phyloP scores from a whole-genome alignment of 2,329 filamentous ascomycete species.

The Pseudogymnoascus sp. region DNA sequence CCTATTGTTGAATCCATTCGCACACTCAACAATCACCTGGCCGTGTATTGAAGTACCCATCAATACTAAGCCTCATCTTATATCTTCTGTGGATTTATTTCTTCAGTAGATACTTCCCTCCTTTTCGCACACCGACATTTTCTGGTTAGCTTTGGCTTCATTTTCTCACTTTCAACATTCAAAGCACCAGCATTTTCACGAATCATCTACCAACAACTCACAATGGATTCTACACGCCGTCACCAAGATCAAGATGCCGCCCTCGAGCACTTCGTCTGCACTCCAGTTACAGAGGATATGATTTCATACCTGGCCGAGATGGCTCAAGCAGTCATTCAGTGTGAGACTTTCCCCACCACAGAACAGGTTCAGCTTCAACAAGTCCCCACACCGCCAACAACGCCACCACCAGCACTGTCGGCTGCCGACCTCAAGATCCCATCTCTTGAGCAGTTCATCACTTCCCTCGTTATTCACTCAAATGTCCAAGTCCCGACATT shows the following conservation, averaged over 20 bases:
- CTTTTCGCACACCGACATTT: background rate
- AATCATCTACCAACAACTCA: background rate
- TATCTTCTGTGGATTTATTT: constrained; percentile 7
- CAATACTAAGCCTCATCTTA: constrained; percentile 8
- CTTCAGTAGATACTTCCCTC: constrained; percentile 2
- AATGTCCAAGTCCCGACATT: constrained; percentile 96
- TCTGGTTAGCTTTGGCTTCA: constrained; percentile 6
- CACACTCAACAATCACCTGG: constrained; percentile 6
- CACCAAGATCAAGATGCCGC: constrained; percentile 45
- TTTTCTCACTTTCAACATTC: constrained; percentile 4
- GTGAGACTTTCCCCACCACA: constrained; percentile 56
- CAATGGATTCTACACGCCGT: background rate
- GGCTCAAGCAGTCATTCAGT: constrained; percentile 71
- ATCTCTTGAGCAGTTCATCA: constrained; percentile 84
- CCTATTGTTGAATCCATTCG: constrained; percentile 2
- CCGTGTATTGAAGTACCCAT: background rate
- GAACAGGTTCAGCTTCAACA: constrained; percentile 24
- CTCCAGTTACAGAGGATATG: constrained; percentile 69
- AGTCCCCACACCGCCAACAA: constrained; percentile 34
- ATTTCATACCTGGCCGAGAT: constrained; percentile 68
- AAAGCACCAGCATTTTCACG: constrained; percentile 3
- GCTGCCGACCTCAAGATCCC: constrained; percentile 55
- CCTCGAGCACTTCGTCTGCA: constrained; percentile 73
- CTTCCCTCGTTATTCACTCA: constrained; percentile 79
- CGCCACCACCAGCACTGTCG: constrained; percentile 34